Evolutionary conservation across 768 basidiomycete species (phyloP), one percentile per base, ranked within the genome.

Genomic region (Panellus pusillus): DNA sequence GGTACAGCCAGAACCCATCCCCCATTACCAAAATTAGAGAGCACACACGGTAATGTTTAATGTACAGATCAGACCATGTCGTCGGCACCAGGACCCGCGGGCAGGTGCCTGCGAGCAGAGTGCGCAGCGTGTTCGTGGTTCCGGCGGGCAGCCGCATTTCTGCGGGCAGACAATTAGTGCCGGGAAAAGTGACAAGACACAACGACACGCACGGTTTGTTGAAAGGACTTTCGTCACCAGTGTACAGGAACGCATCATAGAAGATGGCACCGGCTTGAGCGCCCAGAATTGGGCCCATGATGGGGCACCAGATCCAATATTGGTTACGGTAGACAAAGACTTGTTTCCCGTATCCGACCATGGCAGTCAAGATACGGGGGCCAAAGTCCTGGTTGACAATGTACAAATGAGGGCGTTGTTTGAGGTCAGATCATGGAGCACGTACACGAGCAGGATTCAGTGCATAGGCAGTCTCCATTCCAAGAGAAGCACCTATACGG

Each of bases 311-410:
- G 32, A 35, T 35, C 57, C 86, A 89, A 62, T 88, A 89, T 53
- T 89, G 86, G 61, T 74, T 79, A 58, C 77, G 63, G 65, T 66
- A 77, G 1, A 71, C 73, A 69, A 72, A 80, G 15, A 77, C 81
- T 37, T 75, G 72, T 63, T 67, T 68, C 18, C 86, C 86, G 60
- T 87, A 89, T n/a, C 87, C 87, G 7, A 77, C 85, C 82, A 88
- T 86, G 6, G 86, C 77, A 1, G 84, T 87, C 63, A 87, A 66
- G 31, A 89, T 60, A 9, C 87, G 76, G 2, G 87, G 87, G 6
- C 87, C 87, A 27, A 89, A 70, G 68, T 89, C 87, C 20, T 43
- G 43, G 2, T n/a, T 18, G 29, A 11, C 15, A 3, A 45, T 31
- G 5, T 20, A 9, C 9, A 24, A 20, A 49, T 32, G 28, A 40